Evolutionary conservation across 164 flowering plant species (phyloP).

Genomic region (Sedum album): DNA sequence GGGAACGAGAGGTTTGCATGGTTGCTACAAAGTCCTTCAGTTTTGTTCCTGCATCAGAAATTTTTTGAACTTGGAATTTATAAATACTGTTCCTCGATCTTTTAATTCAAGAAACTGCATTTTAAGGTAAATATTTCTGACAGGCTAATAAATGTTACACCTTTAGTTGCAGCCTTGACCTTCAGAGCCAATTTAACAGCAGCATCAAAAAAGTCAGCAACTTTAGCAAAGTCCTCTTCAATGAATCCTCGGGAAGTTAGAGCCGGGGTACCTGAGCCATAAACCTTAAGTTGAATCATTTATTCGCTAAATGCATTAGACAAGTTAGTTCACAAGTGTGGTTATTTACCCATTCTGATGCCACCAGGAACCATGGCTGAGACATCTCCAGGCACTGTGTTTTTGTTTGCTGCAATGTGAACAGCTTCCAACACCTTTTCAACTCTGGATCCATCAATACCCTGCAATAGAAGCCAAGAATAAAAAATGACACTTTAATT

Average conservation of each 20-base stretch:
- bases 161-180: constrained; percentile 70
- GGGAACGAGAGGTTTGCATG: constrained; percentile 37
- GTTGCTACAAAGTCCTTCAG: constrained; percentile 80
- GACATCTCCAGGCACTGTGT: constrained; percentile 76
- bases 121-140: too few species aligned
- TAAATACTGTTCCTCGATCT: too few species aligned
- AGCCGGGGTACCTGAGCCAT: constrained; percentile 84
- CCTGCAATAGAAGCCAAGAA: constrained; percentile 41
- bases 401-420: constrained; percentile 98
- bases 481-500: neutral
- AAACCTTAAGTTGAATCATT: neutral
- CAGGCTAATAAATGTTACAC: too few species aligned
- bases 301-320: neutral
- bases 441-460: constrained; percentile 97
- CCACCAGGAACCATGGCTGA: constrained; percentile 99
- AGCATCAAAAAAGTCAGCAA: constrained; percentile 80
- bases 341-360: constrained; percentile 79
- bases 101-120: too few species aligned
- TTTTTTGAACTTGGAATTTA: neutral
- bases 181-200: constrained; percentile 79
- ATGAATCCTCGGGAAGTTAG: constrained; percentile 94
- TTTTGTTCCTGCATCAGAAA: constrained; percentile 56
- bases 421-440: constrained; percentile 93
- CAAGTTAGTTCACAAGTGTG: neutral
- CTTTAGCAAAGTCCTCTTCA: constrained; percentile 91